Percentiles rank a stretch among this genome's conserved stretches.
Conservation (phyloP, 2,329 filamentous ascomycete species). For the Fusarium phyllophilum region DNA sequence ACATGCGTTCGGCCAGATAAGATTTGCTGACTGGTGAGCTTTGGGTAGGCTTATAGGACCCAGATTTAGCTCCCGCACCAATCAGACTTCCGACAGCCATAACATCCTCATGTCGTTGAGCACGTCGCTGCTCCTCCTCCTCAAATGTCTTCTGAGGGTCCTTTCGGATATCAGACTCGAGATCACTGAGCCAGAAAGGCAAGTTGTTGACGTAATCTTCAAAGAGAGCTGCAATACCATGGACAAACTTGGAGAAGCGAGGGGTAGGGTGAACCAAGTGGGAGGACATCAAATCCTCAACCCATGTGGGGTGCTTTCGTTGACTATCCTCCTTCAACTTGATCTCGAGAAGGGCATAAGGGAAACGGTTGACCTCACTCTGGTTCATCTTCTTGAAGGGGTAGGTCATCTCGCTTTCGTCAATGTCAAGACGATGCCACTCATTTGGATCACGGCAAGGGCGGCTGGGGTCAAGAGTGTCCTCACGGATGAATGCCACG, state of each 20-base stretch:
- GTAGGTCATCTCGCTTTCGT: conserved; percentile 82
- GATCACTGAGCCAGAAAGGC: conserved; percentile 93
- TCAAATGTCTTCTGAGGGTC: conserved; percentile 92
- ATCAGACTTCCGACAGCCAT: conserved; percentile 90
- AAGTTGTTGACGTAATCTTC: conserved; percentile 96
- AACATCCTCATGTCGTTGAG: conserved; percentile 85
- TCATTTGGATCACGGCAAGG: conserved; percentile 88
- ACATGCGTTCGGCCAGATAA: conserved; percentile 66
- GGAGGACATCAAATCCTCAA: conserved; percentile 90
- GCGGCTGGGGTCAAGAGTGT: conserved; percentile 80
- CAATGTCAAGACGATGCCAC: conserved; percentile 94
- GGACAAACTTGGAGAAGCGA: conserved; percentile 95
- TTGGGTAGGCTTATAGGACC: conserved; percentile 66
- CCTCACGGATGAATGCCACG: conserved; percentile 84
- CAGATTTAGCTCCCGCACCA: conserved; percentile 68
- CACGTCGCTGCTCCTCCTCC: conserved; percentile 86
- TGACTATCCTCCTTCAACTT: conserved; percentile 77
- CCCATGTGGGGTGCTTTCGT: conserved; percentile 82
- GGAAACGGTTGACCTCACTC: conserved; percentile 91
- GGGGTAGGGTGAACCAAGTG: conserved; percentile 91
- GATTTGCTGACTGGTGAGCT: conserved; percentile 77
- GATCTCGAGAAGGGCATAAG: conserved; percentile 91
- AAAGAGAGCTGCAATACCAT: conserved; percentile 90
- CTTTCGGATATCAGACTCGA: conserved; percentile 93
- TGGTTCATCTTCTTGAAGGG: conserved; percentile 89